Evolutionary conservation across 495 filamentous ascomycete genomes (phyloP), one percentile per base, ranked within the genome.

Genomic region (Aspergillus asperescens): DNA sequence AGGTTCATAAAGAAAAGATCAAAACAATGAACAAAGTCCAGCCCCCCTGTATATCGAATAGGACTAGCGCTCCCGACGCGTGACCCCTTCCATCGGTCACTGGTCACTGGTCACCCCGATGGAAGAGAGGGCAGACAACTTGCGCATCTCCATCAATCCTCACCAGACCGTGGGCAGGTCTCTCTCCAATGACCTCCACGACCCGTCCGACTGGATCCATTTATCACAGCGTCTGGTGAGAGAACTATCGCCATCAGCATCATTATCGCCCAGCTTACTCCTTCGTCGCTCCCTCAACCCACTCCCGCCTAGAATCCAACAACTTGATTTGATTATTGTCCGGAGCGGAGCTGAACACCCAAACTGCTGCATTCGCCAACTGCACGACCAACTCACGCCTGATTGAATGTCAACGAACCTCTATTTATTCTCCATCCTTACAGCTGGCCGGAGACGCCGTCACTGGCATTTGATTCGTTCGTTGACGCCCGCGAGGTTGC

Each of bases 31-130:
- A 23, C 38, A 24, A 47, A 23, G 35, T 41, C 60, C 57, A 60
- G 49, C 57, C 52, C 50, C 54, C 42, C 48, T 43, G 22, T 41
- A 13, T 42, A 48, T 60, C 23, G 51, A 59, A 61, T 37, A 35
- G 69, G 69, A 10, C 57, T 74, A 74, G 71, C 68, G 68, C 46
- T 42, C 41, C 69, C 67, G 71, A 74, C 71, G 71, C 71, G 71
- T 74, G 71, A 74, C 61, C 63, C 63, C 65, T 65, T 63, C 57
- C 50, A 54, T 66, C 62, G 60, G 46, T 52, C 62, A 55, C 57
- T 55, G 55, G 20, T 32, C 29, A 32, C 34, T n/a, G n/a, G n/a
- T n/a, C n/a, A n/a, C 58, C 62, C 62, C 50, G 44, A 54, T 41
- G 39, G 29, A 46, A 44, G 31, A 43, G 25, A 27, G 38, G 47